These are phyloP conservation scores for Pestalotiopsis fici DNA, from an alignment of 2,329 filamentous ascomycete genomes.

Conservation along the genomic window DNA sequence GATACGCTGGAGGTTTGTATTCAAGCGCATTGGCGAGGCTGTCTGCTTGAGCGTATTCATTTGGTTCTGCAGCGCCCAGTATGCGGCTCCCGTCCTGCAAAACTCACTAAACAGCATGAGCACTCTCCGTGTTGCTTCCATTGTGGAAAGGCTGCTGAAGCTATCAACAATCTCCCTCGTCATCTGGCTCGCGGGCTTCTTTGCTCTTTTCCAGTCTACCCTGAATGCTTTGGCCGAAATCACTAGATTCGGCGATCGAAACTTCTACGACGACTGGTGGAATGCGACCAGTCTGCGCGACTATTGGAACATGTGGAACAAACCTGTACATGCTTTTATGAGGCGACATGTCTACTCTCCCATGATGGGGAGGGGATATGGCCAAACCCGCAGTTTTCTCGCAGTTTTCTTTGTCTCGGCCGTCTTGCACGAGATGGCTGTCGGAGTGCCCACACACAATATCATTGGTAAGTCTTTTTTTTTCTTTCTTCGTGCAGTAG, in stretches of 20 bases:
- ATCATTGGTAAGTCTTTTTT: slow-evolving; percentile 66
- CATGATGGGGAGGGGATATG: slow-evolving; percentile 82
- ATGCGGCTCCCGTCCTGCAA: slow-evolving; percentile 83
- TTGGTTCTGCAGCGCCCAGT: slow-evolving; percentile 93
- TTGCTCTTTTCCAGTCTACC: slow-evolving; percentile 90
- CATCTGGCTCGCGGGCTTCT: slow-evolving; percentile 98
- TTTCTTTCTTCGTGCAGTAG: neutral
- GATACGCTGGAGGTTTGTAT: slow-evolving; percentile 86
- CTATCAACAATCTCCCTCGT: slow-evolving; percentile 92
- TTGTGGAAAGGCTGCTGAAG: slow-evolving; percentile 89
- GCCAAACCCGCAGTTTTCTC: slow-evolving; percentile 67
- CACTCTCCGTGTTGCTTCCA: slow-evolving; percentile 75
- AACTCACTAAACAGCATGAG: slow-evolving; percentile 91
- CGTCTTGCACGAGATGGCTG: slow-evolving; percentile 85
- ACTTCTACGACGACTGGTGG: slow-evolving; percentile 99
- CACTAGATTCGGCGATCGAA: slow-evolving; percentile 85
- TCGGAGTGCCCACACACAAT: slow-evolving; percentile 93
- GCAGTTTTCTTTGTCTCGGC: slow-evolving; percentile 88
- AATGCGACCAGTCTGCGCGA: slow-evolving; percentile 82
- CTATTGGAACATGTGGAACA: slow-evolving; percentile 98
- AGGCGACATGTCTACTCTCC: slow-evolving; percentile 91
- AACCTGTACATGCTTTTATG: slow-evolving; percentile 96
- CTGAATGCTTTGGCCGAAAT: slow-evolving; percentile 91
- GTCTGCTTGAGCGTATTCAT: slow-evolving; percentile 82
- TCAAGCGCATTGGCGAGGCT: slow-evolving; percentile 79